These are phyloP conservation scores for Aspergillus oerlinghausenensis DNA, from an alignment of 2,329 filamentous ascomycete genomes.

Conservation along the genomic window DNA sequence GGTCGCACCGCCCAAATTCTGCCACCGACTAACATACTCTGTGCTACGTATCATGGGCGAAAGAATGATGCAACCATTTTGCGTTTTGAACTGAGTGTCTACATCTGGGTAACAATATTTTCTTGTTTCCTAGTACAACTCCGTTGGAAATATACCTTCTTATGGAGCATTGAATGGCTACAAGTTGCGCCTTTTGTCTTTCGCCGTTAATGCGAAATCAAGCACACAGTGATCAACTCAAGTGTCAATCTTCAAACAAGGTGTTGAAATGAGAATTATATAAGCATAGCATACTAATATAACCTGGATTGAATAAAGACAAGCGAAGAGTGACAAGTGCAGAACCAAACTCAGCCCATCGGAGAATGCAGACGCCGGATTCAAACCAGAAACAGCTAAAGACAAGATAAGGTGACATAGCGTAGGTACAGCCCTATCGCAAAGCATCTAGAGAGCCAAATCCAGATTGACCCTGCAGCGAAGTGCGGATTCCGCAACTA, in stretches of 20 bases:
- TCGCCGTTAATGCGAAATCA: background rate
- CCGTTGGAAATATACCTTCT: too few species aligned
- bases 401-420: conserved; percentile 22
- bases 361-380: conserved; percentile 32
- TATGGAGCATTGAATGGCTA: too few species aligned
- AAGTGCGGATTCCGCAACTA: conserved; percentile 11
- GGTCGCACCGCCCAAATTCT: conserved; percentile 10
- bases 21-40: background rate
- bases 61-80: background rate
- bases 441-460: conserved; percentile 28
- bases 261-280: conserved; percentile 24
- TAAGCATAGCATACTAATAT: conserved; percentile 31
- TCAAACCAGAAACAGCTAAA: conserved; percentile 25
- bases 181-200: too few species aligned
- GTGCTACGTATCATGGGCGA: too few species aligned
- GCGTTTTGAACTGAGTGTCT: too few species aligned
- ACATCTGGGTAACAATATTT: too few species aligned
- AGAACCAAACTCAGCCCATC: conserved; percentile 25
- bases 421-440: conserved; percentile 23
- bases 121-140: too few species aligned
- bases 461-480: conserved; percentile 21
- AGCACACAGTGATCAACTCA: background rate
- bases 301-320: conserved; percentile 14
- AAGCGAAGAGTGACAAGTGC: conserved; percentile 15
- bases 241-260: too few species aligned